These are phyloP conservation scores for Hygrocybe punicea DNA, from an alignment of 768 basidiomycete genomes.

Conservation along the genomic window DNA sequence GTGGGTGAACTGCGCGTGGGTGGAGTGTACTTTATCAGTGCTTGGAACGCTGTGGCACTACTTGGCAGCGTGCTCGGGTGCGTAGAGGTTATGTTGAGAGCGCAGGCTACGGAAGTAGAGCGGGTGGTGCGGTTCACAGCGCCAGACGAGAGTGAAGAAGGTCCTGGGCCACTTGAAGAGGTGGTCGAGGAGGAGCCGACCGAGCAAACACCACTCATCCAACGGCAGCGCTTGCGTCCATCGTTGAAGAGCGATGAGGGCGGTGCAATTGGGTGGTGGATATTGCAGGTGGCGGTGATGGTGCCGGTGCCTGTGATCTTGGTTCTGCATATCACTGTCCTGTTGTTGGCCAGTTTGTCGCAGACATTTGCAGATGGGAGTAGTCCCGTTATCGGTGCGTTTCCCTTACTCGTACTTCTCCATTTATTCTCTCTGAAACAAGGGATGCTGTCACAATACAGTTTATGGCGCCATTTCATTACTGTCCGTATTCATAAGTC, in stretches of 20 bases:
- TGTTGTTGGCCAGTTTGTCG: constrained; percentile 46
- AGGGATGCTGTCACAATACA: no score
- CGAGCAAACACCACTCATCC: constrained; percentile 57
- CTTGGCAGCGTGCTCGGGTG: constrained; percentile 42
- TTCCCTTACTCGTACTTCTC: not conserved
- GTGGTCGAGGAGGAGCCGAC: constrained; percentile 37
- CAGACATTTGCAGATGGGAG: constrained; percentile 68
- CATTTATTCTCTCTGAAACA: not conserved
- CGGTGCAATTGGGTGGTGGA: constrained; percentile 48
- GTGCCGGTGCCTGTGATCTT: constrained; percentile 55
- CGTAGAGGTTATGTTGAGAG: constrained; percentile 29
- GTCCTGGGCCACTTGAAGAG: constrained; percentile 12
- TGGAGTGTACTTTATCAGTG: constrained; percentile 54
- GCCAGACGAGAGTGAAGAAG: constrained; percentile 14
- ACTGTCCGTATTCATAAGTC: constrained; percentile 48
- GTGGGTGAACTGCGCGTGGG: constrained; percentile 44
- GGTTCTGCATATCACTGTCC: constrained; percentile 46
- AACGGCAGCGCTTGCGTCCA: constrained; percentile 1
- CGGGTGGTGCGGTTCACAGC: constrained; percentile 1
- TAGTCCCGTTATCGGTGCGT: constrained; percentile 45
- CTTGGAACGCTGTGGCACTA: constrained; percentile 49
- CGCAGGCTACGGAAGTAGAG: constrained; percentile 11
- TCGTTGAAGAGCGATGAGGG: constrained; percentile 14
- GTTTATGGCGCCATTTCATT: constrained; percentile 50
- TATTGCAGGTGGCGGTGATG: constrained; percentile 52